A percentile compares a stretch with the other conserved stretches of the same genome.
phyloP scores from a whole-genome alignment of 176 grass and related monocot genomes.

The Phoenix dactylifera region DNA sequence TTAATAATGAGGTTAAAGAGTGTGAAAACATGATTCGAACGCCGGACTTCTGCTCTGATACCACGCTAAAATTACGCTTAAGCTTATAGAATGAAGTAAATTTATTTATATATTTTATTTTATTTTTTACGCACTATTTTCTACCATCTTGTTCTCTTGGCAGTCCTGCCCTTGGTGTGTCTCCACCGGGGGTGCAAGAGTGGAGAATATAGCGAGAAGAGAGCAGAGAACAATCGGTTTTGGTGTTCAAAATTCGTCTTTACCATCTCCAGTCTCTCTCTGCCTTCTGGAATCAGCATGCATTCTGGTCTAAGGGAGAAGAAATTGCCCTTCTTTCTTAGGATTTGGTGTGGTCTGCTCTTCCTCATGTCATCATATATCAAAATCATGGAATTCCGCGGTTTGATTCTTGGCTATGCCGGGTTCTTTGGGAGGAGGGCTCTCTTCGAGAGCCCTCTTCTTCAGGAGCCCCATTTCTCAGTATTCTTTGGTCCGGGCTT shows the following conservation, averaged over 20 bases:
- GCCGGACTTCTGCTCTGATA: no score
- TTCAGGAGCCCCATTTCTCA: constrained; percentile 28
- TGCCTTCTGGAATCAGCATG: constrained; percentile 13
- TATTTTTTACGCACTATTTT: no score
- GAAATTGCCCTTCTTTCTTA: constrained; percentile 38
- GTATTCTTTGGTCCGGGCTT: constrained; percentile 26
- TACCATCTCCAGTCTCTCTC: constrained; percentile 14
- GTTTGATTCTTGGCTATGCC: constrained; percentile 22
- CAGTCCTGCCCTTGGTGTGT: constrained; percentile 11
- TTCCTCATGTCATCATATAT: constrained; percentile 39
- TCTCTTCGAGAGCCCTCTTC: constrained; percentile 2
- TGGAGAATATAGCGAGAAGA: not conserved
- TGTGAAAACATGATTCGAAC: no score
- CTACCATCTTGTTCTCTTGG: not conserved
- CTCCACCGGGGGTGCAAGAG: not conserved
- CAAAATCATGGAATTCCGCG: not conserved
- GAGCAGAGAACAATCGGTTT: not conserved
- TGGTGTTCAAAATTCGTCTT: constrained; percentile 15
- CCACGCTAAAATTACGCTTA: no score
- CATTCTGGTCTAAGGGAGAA: constrained; percentile 27
- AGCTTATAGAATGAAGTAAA: no score
- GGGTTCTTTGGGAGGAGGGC: constrained; percentile 26
- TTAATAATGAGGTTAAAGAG: no score
- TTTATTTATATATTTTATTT: no score
- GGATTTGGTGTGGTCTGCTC: constrained; percentile 55